phyloP scores from a whole-genome alignment of 768 basidiomycete genomes.

The Tricholoma flavovirens region DNA sequence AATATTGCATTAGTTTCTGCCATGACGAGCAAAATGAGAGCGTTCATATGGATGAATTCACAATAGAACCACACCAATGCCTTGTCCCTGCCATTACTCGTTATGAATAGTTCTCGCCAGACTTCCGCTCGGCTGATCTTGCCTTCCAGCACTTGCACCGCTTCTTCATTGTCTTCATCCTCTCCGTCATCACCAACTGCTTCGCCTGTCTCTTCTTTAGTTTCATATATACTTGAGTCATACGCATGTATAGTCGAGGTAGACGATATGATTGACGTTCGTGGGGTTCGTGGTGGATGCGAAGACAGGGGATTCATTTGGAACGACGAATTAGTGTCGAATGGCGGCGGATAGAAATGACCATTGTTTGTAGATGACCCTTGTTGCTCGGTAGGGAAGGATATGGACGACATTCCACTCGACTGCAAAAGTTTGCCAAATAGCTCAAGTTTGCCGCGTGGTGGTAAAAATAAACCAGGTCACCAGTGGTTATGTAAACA shows the following conservation, averaged over 20 bases:
- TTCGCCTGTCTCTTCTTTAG: conserved; percentile 35
- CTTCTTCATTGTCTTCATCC: conserved; percentile 37
- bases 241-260: conserved; percentile 31
- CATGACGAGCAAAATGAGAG: conserved; percentile 1
- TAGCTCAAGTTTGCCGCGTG: conserved; percentile 15
- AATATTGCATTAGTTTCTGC: conserved; percentile 86
- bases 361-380: conserved; percentile 40
- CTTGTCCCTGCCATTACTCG: conserved; percentile 80
- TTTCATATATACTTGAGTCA: conserved; percentile 38
- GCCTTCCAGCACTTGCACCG: conserved; percentile 36
- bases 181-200: conserved; percentile 28
- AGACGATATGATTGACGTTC: conserved; percentile 43
- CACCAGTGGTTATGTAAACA: neutral
- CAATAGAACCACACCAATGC: conserved; percentile 55
- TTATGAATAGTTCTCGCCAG: conserved; percentile 74
- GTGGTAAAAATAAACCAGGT: conserved; percentile 14
- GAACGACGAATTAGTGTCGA: conserved; percentile 57
- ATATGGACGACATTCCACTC: conserved; percentile 49
- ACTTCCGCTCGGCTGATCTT: conserved; percentile 60
- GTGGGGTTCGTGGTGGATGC: conserved; percentile 75
- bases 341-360: conserved; percentile 52
- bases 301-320: conserved; percentile 79
- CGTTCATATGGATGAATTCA: neutral
- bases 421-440: neutral
- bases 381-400: conserved; percentile 47